These are phyloP conservation scores for Vigna unguiculata DNA, from an alignment of 306 rosid species.

Conservation along the genomic window DNA sequence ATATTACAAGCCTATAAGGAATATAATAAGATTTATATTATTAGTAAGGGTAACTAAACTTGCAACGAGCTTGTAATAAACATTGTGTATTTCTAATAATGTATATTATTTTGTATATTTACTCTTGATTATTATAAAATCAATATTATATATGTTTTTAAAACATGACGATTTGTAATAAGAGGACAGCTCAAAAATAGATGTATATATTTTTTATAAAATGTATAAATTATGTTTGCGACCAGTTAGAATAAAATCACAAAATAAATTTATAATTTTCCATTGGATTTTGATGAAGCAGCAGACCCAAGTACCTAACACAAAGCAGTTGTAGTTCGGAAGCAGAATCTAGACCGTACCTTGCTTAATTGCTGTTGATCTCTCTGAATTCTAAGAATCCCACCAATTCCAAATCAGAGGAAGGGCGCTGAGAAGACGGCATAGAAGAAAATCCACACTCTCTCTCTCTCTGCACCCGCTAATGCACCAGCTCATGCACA, in stretches of 20 bases:
- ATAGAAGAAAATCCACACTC: slow-evolving; percentile 11
- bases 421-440: slow-evolving; percentile 16
- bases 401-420: neutral
- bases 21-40: too few relatives aligned
- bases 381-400: slow-evolving; percentile 8
- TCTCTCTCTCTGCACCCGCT: slow-evolving; percentile 1
- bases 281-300: neutral
- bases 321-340: neutral
- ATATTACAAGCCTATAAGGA: too few relatives aligned
- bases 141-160: too few relatives aligned
- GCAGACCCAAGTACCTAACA: neutral
- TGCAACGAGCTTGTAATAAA: too few relatives aligned
- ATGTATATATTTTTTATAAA: too few relatives aligned
- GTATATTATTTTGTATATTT: too few relatives aligned
- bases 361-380: slow-evolving; percentile 20
- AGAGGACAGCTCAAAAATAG: too few relatives aligned
- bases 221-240: too few relatives aligned
- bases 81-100: too few relatives aligned
- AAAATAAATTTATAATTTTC: neutral
- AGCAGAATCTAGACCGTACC: slow-evolving; percentile 24
- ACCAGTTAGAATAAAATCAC: neutral
- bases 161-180: too few relatives aligned
- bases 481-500: slow-evolving; percentile 34
- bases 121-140: too few relatives aligned
- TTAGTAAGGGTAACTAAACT: too few relatives aligned